phyloP scores from a whole-genome alignment of 129 eudicot species.

The Chrysanthemum lavandulifolium region DNA sequence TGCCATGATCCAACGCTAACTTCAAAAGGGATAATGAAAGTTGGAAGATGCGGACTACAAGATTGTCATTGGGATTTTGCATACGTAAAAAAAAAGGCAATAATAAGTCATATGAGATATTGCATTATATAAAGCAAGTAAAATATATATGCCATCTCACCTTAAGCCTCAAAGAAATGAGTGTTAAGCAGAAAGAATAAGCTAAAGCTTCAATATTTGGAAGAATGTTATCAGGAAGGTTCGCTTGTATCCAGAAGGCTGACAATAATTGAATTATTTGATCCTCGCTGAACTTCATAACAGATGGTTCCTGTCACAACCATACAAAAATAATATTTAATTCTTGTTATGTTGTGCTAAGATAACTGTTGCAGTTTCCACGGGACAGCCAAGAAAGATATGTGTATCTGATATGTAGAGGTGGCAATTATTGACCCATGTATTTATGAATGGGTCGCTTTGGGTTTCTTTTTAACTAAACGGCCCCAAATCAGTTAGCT shows the following conservation, averaged over 20 bases:
- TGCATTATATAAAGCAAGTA: slow-evolving; percentile 1
- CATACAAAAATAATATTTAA: background rate
- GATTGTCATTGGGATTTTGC: slow-evolving; percentile 60
- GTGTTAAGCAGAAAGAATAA: slow-evolving; percentile 77
- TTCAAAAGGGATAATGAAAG: slow-evolving; percentile 75
- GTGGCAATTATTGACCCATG: no score
- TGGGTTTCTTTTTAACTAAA: no score
- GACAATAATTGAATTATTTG: slow-evolving; percentile 77
- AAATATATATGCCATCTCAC: slow-evolving; percentile 32
- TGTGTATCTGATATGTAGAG: no score
- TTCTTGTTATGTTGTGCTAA: no score
- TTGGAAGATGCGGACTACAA: slow-evolving; percentile 80
- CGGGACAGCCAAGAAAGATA: no score
- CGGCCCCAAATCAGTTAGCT: no score
- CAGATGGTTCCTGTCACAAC: slow-evolving; percentile 64
- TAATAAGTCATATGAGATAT: background rate
- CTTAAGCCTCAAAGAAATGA: slow-evolving; percentile 59
- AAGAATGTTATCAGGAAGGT: slow-evolving; percentile 79
- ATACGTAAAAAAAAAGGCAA: slow-evolving; percentile 10
- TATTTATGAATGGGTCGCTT: no score
- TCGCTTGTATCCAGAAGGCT: slow-evolving; percentile 84
- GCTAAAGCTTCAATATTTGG: slow-evolving; percentile 85
- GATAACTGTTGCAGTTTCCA: no score
- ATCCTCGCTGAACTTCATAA: slow-evolving; percentile 76
- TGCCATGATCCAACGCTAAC: slow-evolving; percentile 51